phyloP scores from a whole-genome alignment of 805 yeast species.

The Jamesozyma piceae region DNA sequence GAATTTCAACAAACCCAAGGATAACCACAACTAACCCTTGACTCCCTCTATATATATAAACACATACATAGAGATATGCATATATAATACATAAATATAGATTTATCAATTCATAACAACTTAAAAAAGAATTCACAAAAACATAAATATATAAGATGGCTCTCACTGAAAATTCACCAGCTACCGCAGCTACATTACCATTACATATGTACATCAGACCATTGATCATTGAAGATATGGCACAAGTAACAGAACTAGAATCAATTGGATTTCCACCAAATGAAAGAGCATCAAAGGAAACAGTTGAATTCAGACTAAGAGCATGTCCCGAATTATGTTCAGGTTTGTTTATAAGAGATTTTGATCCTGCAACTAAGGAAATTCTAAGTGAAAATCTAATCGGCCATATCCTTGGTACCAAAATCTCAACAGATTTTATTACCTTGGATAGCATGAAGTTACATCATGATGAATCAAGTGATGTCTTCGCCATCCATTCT shows the following conservation, averaged over 20 bases:
- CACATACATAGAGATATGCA: no score
- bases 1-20: no score
- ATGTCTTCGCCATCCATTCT: slow-evolving; percentile 72
- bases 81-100: no score
- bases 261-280: slow-evolving; percentile 54
- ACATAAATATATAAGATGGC: no score
- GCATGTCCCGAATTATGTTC: slow-evolving; percentile 86
- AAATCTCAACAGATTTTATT: slow-evolving; percentile 33
- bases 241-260: slow-evolving; percentile 55
- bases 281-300: slow-evolving; percentile 62
- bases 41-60: no score
- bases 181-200: slow-evolving; percentile 35
- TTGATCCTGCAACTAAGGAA: slow-evolving; percentile 32
- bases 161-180: not conserved
- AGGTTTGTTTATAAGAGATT: slow-evolving; percentile 75
- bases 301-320: slow-evolving; percentile 56
- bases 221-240: slow-evolving; percentile 61
- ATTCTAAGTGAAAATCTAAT: slow-evolving; percentile 50
- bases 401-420: slow-evolving; percentile 77
- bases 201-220: slow-evolving; percentile 66
- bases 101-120: no score
- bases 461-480: slow-evolving; percentile 61
- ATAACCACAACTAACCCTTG: no score
- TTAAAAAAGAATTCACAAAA: no score
- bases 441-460: slow-evolving; percentile 26